Evolutionary conservation across 164 flowering plant species (phyloP).

Genomic region (Cinnamomum chago): DNA sequence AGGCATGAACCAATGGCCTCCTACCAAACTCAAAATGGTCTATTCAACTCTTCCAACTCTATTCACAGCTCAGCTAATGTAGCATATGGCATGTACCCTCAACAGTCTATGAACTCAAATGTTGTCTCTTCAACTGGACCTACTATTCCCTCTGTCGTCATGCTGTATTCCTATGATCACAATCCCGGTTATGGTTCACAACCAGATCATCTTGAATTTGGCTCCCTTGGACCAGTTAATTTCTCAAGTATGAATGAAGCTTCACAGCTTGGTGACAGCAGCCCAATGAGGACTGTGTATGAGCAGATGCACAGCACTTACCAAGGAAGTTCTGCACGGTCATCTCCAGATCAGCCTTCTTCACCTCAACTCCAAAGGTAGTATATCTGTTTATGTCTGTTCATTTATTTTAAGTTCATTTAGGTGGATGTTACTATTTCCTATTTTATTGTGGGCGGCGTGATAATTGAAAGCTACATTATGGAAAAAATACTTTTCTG

Average conservation of each 20-base stretch:
- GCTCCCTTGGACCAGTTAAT: conserved; percentile 67
- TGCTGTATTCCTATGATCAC: conserved; percentile 82
- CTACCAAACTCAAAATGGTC: conserved; percentile 65
- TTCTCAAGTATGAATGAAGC: conserved; percentile 42
- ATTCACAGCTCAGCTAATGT: conserved; percentile 43
- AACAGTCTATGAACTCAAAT: conserved; percentile 43
- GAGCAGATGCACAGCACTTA: conserved; percentile 48
- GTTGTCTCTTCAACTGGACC: conserved; percentile 63
- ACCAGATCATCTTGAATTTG: conserved; percentile 82
- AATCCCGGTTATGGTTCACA: conserved; percentile 43
- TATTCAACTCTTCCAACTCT: conserved; percentile 38
- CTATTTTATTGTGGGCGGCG: no score
- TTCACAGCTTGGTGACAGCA: conserved; percentile 49
- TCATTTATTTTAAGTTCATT: background rate
- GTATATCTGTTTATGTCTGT: background rate
- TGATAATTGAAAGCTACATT: no score
- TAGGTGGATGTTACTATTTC: no score
- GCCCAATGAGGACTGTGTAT: conserved; percentile 32
- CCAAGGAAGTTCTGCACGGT: conserved; percentile 37
- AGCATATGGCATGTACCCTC: conserved; percentile 65
- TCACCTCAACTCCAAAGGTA: conserved; percentile 77
- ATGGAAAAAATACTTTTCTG: no score
- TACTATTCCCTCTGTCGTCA: conserved; percentile 57
- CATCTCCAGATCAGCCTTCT: conserved; percentile 85
- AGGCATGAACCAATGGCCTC: conserved; percentile 52